Evolutionary conservation across 2,329 filamentous ascomycete species (phyloP).

Genomic region (Fusarium siculi): DNA sequence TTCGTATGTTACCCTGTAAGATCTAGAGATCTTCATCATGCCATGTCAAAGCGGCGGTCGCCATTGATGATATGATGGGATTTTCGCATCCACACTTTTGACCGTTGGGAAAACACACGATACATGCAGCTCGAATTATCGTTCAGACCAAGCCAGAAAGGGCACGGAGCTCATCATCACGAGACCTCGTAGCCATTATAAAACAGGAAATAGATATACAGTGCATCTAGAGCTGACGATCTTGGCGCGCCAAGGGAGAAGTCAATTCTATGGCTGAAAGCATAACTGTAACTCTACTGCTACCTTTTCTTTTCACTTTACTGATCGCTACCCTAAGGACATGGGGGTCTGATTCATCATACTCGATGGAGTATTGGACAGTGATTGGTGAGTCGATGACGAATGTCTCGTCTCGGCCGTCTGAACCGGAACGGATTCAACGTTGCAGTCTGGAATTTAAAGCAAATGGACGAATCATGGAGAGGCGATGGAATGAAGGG

Average conservation of each 20-base stretch:
- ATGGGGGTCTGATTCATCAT: not conserved
- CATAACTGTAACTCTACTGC: not conserved
- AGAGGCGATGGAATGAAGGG: not conserved
- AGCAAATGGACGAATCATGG: conserved; percentile 1
- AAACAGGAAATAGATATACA: conserved; percentile 15
- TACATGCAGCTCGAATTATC: not conserved
- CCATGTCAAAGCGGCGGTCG: not conserved
- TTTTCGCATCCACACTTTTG: not conserved
- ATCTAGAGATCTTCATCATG: not conserved
- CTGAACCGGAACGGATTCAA: conserved; percentile 19
- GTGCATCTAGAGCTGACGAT: conserved; percentile 16
- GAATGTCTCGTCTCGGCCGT: conserved; percentile 14
- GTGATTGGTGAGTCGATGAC: not conserved
- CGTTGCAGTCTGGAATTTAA: conserved; percentile 11
- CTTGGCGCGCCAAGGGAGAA: conserved; percentile 20
- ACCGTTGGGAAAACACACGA: not conserved
- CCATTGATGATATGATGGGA: not conserved
- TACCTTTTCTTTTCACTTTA: not conserved
- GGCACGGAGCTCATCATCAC: not conserved
- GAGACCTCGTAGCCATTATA: not conserved
- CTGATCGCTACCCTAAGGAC: not conserved
- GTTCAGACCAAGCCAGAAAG: not conserved
- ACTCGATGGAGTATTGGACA: not conserved
- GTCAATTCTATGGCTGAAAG: conserved; percentile 7
- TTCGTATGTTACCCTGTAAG: not conserved